Base-by-base conservation (phyloP, 2,329 filamentous ascomycete species). In the Pseudocercospora crystallina region DNA sequence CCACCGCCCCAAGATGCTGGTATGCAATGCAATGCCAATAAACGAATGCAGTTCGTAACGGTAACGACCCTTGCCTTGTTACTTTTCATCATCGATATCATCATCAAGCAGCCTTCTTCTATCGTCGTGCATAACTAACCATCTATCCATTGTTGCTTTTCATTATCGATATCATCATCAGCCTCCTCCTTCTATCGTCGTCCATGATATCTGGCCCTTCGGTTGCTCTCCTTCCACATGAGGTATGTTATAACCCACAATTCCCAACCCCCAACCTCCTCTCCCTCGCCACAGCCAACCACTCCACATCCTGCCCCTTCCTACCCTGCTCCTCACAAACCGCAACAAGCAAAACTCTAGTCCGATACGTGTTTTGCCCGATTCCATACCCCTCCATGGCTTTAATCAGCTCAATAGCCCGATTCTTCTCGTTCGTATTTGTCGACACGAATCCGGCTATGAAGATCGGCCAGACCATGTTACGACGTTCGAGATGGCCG, bases 381-480 rank as follows among this genome's bases (percentile, higher is more conserved):
- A 80, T 74, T 2, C 61, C 62, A 15, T 73, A 65, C 5, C 71
- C 69, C 50, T 80, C 77, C 61, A 80, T 69, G 5, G 61, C 66
- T n/a, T 66, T 69, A 33, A 82, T 69, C 43, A 80, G 58, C n/a
- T 76, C 70, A 49, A 81, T 65, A 1, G 75, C 76, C 56, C 71
- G 67, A 46, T 69, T 67, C 60, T 80, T 78, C 14, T 74, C 68
- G 5, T 66, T 67, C 8, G 65, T 65, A 17, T 73, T 68, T 0
- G 61, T 65, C 2, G 70, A 66, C 9, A 73, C 73, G 13, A 75
- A 71, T 3, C 79, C 80, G 0, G 78, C 76, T 51, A 82, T 72
- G 60, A 82, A 81, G 0, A 81, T 57, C 0, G 80, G 78, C 53
- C 82, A 81, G 2, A 79, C 69, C 4, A 78, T 61, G 49, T 76